Evolutionary conservation across 1,284 basidiomycete genomes (phyloP), one percentile per base, ranked within the genome.

Genomic region (Testicularia cyperi): DNA sequence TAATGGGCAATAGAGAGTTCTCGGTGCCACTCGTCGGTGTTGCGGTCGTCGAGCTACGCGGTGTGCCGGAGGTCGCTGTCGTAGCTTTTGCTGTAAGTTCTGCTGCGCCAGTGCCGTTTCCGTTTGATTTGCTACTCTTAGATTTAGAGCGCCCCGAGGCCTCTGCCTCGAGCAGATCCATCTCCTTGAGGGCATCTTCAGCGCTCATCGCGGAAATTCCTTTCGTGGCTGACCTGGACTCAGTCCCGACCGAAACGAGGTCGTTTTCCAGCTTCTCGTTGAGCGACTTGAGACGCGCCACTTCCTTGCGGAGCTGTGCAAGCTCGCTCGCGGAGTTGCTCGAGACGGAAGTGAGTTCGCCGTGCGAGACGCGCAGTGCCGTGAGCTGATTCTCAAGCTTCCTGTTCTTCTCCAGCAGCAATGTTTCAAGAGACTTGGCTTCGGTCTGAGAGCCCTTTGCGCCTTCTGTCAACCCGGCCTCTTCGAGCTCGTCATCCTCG

Each of bases 211-310:
- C 31, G 1, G 52, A 39, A 4, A 38, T 4, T 13, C 37, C 23
- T 25, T 47, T 55, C 18, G 36, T 12, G 23, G 9, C 36, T 21
- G 26, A 29, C 6, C 36, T 37, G 6, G 37, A 26, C 2, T 48
- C 44, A 8, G 31, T 28, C 7, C 53, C 60, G 3, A 57, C 19
- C 7, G 53, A 63, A 38, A 94, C 78, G 23, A 98, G 75, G 40
- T 98, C 95, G 52, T 84, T 88, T 79, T 98, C 95, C 4, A 98
- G 82, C 67, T 84, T 86, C 74, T 95, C 91, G 60, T 91, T 94
- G 41, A 97, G 80, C 0, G 79, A 76, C 38, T 83, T 85, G 65
- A 92, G 85, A 70, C 87, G 88, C 29, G 85, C 83, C 1, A 94
- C 79, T 61, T 94, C 89, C 8, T 79, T 78, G 30, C 82, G 81